Evolutionary conservation across 1,139 yeast genomes (phyloP).

Genomic region (Zygosaccharomyces pseudobailii): DNA sequence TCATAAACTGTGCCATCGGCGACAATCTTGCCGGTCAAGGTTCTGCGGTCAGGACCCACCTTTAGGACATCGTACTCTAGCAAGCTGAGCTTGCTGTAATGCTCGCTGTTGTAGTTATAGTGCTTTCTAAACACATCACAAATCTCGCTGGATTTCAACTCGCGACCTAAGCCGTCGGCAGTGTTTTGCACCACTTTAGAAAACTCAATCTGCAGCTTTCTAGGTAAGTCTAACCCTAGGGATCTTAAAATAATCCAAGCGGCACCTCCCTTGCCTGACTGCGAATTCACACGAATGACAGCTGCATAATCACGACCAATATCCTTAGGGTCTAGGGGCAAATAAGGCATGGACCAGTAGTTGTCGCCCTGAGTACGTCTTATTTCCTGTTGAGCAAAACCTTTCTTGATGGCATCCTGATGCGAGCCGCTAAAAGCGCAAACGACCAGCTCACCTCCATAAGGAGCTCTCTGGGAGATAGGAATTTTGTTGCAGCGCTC

Average conservation of each 20-base stretch:
- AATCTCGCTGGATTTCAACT: constrained; percentile 72
- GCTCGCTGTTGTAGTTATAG: constrained; percentile 56
- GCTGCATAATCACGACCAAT: constrained; percentile 97
- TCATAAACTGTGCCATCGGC: constrained; percentile 44
- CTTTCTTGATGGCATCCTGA: constrained; percentile 97
- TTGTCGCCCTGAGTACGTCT: constrained; percentile 43
- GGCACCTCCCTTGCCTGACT: constrained; percentile 98
- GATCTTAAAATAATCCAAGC: constrained; percentile 92
- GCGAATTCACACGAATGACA: constrained; percentile 94
- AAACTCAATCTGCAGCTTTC: constrained; percentile 86
- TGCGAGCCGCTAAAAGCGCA: constrained; percentile 97
- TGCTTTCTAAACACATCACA: constrained; percentile 66
- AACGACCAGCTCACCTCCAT: constrained; percentile 94
- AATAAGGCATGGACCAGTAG: constrained; percentile 83
- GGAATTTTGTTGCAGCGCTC: constrained; percentile 96
- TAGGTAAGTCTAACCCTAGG: constrained; percentile 86
- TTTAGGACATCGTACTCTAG: constrained; percentile 48
- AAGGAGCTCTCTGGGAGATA: constrained; percentile 89
- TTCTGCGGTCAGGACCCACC: constrained; percentile 41
- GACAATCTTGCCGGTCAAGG: constrained; percentile 46
- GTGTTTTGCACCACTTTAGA: constrained; percentile 75
- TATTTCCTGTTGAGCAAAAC: constrained; percentile 61
- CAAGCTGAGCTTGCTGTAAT: constrained; percentile 35
- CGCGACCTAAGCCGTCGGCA: constrained; percentile 84
- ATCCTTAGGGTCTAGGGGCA: constrained; percentile 94